These are phyloP conservation scores for Rhynchosporium secalis DNA, from an alignment of 2,329 filamentous ascomycete genomes.

Conservation along the genomic window DNA sequence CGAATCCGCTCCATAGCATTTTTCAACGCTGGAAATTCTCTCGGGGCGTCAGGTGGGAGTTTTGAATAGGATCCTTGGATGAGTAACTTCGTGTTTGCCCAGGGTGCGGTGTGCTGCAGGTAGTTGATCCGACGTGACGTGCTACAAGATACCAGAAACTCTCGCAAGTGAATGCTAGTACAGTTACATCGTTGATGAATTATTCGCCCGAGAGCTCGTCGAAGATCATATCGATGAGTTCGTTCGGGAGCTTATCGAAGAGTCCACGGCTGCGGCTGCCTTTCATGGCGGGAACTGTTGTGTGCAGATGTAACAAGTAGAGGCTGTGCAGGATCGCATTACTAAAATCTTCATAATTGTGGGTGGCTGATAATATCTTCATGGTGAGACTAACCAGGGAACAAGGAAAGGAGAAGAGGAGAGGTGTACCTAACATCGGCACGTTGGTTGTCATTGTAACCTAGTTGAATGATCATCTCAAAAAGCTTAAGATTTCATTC, in stretches of 20 bases:
- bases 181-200: background rate
- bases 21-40: background rate
- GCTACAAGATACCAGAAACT: background rate
- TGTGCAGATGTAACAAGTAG: background rate
- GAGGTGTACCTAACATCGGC: constrained; percentile 46
- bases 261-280: background rate
- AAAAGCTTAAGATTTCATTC: constrained; percentile 34
- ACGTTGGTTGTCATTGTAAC: constrained; percentile 41
- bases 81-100: constrained; percentile 11
- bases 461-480: constrained; percentile 31
- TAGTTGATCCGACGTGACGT: background rate
- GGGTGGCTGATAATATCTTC: constrained; percentile 16
- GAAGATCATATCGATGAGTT: constrained; percentile 18
- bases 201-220: background rate
- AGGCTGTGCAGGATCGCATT: background rate
- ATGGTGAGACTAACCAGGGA: constrained; percentile 30
- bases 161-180: background rate
- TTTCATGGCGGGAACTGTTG: background rate
- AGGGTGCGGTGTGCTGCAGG: constrained; percentile 9
- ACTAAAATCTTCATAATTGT: constrained; percentile 11
- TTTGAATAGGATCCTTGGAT: constrained; percentile 19
- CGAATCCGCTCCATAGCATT: background rate
- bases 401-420: background rate
- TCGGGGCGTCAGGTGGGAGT: background rate
- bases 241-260: constrained; percentile 15